Conservation (phyloP, 1,139 yeast genomes). For the Geotrichum citri-aurantii region DNA sequence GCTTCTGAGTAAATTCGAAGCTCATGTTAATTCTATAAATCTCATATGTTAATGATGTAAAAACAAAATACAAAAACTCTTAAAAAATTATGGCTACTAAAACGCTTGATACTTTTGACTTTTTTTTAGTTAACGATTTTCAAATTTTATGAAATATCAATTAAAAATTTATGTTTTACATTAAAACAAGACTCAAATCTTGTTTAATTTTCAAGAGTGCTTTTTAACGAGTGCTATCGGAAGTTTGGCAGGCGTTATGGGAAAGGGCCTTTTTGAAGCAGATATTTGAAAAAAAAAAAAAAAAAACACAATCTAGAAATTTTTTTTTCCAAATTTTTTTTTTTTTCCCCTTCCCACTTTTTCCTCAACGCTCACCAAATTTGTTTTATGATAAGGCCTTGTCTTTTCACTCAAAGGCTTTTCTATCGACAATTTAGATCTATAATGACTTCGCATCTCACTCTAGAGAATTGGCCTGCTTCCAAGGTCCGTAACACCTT, state of each 20-base stretch:
- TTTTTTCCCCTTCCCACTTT: background rate
- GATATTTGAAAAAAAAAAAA: too few relatives aligned
- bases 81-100: background rate
- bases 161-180: too few relatives aligned
- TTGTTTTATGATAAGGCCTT: conserved; percentile 8
- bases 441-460: conserved; percentile 6
- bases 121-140: background rate
- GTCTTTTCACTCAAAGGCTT: background rate
- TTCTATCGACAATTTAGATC: background rate
- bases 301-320: background rate
- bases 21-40: conserved; percentile 4
- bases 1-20: conserved; percentile 62
- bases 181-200: background rate
- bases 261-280: background rate
- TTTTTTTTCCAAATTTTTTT: background rate
- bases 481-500: conserved; percentile 71
- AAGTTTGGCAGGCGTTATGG: background rate
- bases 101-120: background rate
- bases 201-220: background rate
- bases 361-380: background rate
- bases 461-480: conserved; percentile 23
- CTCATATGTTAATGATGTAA: conserved; percentile 12
- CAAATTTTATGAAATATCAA: too few relatives aligned
- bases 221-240: background rate
- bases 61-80: background rate